Evolutionary conservation across 1,139 yeast genomes (phyloP).

Genomic region (Diutina ranongensis): DNA sequence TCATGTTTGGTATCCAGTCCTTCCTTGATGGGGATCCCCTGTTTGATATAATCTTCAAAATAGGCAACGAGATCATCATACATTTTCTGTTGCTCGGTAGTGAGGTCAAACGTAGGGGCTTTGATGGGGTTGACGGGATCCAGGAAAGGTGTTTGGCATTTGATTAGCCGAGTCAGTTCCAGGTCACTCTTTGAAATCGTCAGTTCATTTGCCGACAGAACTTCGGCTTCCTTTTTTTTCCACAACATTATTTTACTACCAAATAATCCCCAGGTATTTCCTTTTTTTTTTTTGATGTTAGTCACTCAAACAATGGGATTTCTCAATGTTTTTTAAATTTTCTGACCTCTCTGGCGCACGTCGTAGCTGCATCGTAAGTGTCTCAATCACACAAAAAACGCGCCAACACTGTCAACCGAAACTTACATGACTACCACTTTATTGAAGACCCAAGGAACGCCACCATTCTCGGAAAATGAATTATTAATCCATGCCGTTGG

Average conservation of each 20-base stretch:
- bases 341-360: too few species aligned
- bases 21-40: slow-evolving; percentile 10
- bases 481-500: neutral
- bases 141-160: slow-evolving; percentile 30
- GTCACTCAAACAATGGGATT: too few species aligned
- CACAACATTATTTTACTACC: neutral
- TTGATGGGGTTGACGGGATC: slow-evolving; percentile 26
- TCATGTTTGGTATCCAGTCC: slow-evolving; percentile 8
- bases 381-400: too few species aligned
- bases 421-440: neutral
- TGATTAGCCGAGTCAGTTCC: slow-evolving; percentile 13
- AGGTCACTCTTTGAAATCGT: slow-evolving; percentile 5
- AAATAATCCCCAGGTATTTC: too few species aligned
- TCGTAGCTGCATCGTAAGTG: too few species aligned
- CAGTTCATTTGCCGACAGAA: slow-evolving; percentile 7
- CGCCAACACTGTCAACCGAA: too few species aligned
- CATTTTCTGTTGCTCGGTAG: slow-evolving; percentile 9
- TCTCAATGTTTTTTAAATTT: too few species aligned
- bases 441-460: neutral
- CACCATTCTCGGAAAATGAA: neutral
- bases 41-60: slow-evolving; percentile 9
- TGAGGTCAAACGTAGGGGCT: slow-evolving; percentile 16
- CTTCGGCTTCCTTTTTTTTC: slow-evolving; percentile 5
- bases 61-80: slow-evolving; percentile 10
- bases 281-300: too few species aligned